Evolutionary conservation across 495 filamentous ascomycete genomes (phyloP).

Genomic region (Umbilicaria muhlenbergii): DNA sequence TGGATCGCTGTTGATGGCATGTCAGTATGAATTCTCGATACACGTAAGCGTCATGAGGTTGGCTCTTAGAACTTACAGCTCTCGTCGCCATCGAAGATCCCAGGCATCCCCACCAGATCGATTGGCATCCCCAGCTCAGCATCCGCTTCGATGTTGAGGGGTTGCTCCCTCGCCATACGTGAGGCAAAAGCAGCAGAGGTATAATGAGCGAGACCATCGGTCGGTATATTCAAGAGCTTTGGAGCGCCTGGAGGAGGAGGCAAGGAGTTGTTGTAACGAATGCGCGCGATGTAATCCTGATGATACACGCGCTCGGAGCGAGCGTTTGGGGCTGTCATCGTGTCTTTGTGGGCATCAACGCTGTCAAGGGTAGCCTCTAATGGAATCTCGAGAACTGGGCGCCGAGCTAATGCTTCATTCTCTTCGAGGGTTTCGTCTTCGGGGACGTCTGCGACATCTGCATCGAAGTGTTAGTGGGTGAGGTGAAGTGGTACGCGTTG

Average conservation of each 20-base stretch:
- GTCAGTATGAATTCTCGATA: neutral
- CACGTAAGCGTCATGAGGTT: neutral
- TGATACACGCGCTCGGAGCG: slow-evolving; percentile 52
- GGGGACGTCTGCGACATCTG: too few relatives aligned
- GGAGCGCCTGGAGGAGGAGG: slow-evolving; percentile 86
- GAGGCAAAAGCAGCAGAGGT: slow-evolving; percentile 78
- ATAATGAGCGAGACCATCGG: slow-evolving; percentile 76
- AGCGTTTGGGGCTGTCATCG: slow-evolving; percentile 8
- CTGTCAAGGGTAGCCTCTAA: neutral
- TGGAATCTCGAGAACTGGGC: slow-evolving; percentile 22
- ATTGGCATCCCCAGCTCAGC: slow-evolving; percentile 95
- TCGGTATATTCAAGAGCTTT: slow-evolving; percentile 92
- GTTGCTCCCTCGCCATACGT: slow-evolving; percentile 72
- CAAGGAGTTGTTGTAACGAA: slow-evolving; percentile 86
- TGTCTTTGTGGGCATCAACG: too few relatives aligned
- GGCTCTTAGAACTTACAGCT: slow-evolving; percentile 50
- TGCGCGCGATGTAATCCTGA: slow-evolving; percentile 91
- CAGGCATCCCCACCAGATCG: slow-evolving; percentile 85
- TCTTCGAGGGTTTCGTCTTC: too few relatives aligned
- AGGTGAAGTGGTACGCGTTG: too few relatives aligned
- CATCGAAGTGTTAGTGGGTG: too few relatives aligned
- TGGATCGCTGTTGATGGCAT: slow-evolving; percentile 49
- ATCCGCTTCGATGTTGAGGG: slow-evolving; percentile 93
- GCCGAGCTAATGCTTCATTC: too few relatives aligned
- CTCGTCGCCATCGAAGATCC: slow-evolving; percentile 90